These are phyloP conservation scores for Aspergillus thermomutatus DNA, from an alignment of 2,329 filamentous ascomycete species.

Conservation along the genomic window DNA sequence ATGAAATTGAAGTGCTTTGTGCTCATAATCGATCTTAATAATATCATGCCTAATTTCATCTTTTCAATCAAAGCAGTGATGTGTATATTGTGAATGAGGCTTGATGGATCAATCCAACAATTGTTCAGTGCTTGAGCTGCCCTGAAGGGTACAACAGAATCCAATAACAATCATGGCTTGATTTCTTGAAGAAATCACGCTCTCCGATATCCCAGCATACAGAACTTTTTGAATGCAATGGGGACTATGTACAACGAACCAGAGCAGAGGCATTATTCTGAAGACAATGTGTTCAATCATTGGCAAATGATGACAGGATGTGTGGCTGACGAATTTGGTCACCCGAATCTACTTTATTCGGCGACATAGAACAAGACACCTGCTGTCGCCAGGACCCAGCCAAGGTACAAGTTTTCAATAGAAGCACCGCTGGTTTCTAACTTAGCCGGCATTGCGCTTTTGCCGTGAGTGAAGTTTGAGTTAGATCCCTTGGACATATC, in stretches of 20 bases:
- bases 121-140: not conserved
- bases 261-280: not conserved
- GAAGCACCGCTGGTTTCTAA: constrained; percentile 13
- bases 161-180: not conserved
- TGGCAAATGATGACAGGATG: not conserved
- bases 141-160: not conserved
- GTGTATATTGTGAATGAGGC: not conserved
- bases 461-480: constrained; percentile 10
- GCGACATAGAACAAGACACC: constrained; percentile 12
- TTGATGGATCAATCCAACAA: not conserved
- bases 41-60: not conserved
- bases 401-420: constrained; percentile 8
- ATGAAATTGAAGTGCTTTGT: not conserved
- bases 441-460: constrained; percentile 10
- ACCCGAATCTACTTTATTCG: not conserved
- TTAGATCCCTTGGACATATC: constrained; percentile 6
- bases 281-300: not conserved
- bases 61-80: not conserved
- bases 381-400: constrained; percentile 12
- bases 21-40: not conserved
- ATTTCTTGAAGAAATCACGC: no score
- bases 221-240: not conserved
- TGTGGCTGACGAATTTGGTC: not conserved
- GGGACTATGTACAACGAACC: not conserved
- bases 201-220: not conserved